phyloP scores from a whole-genome alignment of 1,284 basidiomycete species.

The Tilletia setariae region DNA sequence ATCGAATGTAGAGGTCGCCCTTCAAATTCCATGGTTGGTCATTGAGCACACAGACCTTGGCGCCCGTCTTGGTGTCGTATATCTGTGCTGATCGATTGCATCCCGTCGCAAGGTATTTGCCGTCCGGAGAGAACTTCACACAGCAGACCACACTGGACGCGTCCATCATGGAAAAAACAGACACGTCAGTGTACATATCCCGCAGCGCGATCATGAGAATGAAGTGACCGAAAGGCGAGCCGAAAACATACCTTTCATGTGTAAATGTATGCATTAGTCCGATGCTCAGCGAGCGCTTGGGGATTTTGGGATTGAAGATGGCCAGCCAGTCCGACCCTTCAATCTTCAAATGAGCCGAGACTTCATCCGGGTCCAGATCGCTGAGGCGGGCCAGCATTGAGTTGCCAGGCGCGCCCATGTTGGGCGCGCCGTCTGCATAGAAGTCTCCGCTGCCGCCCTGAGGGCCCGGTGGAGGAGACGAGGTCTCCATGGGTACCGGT shows the following conservation, averaged over 20 bases:
- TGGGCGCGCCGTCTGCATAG: neutral
- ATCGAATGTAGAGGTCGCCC: slow-evolving; percentile 52
- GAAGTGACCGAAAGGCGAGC: neutral
- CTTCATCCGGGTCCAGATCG: slow-evolving; percentile 51
- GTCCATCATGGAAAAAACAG: neutral
- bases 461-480: neutral
- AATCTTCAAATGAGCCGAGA: slow-evolving; percentile 64
- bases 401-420: slow-evolving; percentile 37
- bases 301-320: slow-evolving; percentile 78
- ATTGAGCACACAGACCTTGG: slow-evolving; percentile 65
- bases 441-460: neutral
- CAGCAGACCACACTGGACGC: slow-evolving; percentile 74
- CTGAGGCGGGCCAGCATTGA: slow-evolving; percentile 44
- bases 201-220: too few species aligned
- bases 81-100: slow-evolving; percentile 88
- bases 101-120: slow-evolving; percentile 81
- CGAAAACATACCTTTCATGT: slow-evolving; percentile 69
- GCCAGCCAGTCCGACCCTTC: slow-evolving; percentile 93
- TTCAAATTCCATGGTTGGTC: slow-evolving; percentile 58
- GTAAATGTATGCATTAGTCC: slow-evolving; percentile 80
- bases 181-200: neutral
- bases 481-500: slow-evolving; percentile 1
- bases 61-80: slow-evolving; percentile 79
- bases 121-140: slow-evolving; percentile 83
- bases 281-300: slow-evolving; percentile 78